Evolutionary conservation across 768 basidiomycete species (phyloP).

Genomic region (Amanita brunnescens): DNA sequence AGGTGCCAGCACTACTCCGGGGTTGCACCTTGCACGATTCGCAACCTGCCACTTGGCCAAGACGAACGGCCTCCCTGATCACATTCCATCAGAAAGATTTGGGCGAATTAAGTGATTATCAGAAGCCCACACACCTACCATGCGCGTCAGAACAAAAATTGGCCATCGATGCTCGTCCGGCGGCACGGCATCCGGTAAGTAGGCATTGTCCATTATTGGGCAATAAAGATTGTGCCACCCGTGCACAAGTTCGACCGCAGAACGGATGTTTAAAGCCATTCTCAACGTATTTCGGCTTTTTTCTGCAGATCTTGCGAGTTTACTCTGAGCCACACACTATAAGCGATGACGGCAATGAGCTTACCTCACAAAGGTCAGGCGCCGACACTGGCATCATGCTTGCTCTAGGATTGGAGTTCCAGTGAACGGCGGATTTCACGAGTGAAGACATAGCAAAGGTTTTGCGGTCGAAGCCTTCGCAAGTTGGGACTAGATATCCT

Average conservation of each 20-base stretch:
- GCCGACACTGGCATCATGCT: constrained; percentile 17
- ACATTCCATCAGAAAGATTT: constrained; percentile 3
- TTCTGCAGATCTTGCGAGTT: constrained; percentile 41
- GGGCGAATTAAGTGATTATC: neutral
- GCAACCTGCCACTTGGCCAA: constrained; percentile 41
- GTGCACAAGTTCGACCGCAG: constrained; percentile 55
- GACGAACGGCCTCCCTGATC: constrained; percentile 42
- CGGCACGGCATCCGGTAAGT: constrained; percentile 43
- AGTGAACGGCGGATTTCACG: constrained; percentile 33
- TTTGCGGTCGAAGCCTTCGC: constrained; percentile 16
- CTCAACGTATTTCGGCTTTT: constrained; percentile 56
- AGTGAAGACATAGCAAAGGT: constrained; percentile 30
- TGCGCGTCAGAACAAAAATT: constrained; percentile 55
- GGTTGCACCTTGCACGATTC: constrained; percentile 39
- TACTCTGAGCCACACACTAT: constrained; percentile 7
- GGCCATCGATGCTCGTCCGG: constrained; percentile 39
- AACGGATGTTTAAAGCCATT: constrained; percentile 49
- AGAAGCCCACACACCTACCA: constrained; percentile 34
- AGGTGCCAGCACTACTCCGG: constrained; percentile 31
- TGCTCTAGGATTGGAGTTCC: constrained; percentile 23
- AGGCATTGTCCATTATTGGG: constrained; percentile 25
- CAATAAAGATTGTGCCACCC: constrained; percentile 30
- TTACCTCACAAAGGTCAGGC: constrained; percentile 41
- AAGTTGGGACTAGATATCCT: constrained; percentile 12
- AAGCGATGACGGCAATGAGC: constrained; percentile 4